phyloP scores from a whole-genome alignment of 805 yeast species.

The Myxozyma melibiosi region DNA sequence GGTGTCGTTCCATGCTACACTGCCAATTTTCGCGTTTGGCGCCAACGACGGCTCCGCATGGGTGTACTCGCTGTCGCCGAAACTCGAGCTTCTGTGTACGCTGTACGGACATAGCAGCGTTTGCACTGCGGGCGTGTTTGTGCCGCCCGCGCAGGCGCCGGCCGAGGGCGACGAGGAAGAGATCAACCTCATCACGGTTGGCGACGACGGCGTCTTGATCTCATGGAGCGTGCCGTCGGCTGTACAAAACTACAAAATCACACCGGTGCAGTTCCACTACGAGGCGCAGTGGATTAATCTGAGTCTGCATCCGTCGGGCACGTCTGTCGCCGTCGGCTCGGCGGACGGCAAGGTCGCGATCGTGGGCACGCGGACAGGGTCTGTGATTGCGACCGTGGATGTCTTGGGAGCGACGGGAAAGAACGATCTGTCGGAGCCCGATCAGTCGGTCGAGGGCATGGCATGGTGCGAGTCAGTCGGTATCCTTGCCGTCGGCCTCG shows the following conservation, averaged over 20 bases:
- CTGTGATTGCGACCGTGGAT: conserved; percentile 64
- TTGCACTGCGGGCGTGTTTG: conserved; percentile 77
- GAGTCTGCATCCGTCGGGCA: conserved; percentile 52
- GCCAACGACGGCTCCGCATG: conserved; percentile 91
- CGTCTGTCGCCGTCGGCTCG: conserved; percentile 75
- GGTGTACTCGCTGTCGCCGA: conserved; percentile 72
- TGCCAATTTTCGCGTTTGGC: conserved; percentile 86
- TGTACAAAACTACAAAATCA: conserved; percentile 66
- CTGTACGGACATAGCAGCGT: conserved; percentile 69
- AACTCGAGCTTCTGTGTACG: conserved; percentile 53
- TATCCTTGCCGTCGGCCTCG: conserved; percentile 83
- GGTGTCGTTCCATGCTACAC: conserved; percentile 77
- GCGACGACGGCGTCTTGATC: conserved; percentile 84
- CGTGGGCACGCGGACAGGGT: conserved; percentile 74
- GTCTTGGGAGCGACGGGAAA: conserved; percentile 47
- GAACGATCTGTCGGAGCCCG: conserved; percentile 51
- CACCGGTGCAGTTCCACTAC: conserved; percentile 69
- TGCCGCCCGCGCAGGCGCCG: conserved; percentile 50
- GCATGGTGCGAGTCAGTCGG: conserved; percentile 71
- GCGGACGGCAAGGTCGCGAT: conserved; percentile 84
- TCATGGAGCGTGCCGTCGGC: conserved; percentile 89
- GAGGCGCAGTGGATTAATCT: conserved; percentile 89
- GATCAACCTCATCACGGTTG: conserved; percentile 67
- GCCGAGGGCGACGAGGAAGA: conserved; percentile 29
- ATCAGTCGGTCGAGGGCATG: conserved; percentile 71